phyloP scores from a whole-genome alignment of 495 filamentous ascomycete genomes.

The Aspergillus sclerotiicarbonarius region DNA sequence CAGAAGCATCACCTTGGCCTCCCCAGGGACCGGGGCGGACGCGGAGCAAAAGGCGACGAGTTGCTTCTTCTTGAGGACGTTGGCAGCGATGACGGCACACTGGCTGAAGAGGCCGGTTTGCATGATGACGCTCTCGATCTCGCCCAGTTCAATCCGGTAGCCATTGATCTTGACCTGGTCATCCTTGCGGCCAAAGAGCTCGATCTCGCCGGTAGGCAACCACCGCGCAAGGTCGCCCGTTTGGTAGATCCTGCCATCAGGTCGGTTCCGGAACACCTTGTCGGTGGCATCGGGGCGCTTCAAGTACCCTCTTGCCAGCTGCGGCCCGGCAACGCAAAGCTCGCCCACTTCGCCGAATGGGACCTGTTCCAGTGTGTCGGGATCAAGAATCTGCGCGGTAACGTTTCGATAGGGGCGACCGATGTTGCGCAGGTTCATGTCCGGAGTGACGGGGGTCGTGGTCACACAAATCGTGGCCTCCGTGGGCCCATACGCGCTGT shows the following conservation, averaged over 20 bases:
- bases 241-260: neutral
- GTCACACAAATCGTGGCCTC: neutral
- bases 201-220: neutral
- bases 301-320: neutral
- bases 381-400: neutral
- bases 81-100: neutral
- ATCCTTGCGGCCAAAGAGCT: neutral
- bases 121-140: neutral
- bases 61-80: neutral
- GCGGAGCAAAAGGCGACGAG: neutral
- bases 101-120: neutral
- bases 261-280: neutral
- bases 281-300: neutral
- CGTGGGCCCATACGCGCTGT: neutral
- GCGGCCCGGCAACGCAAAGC: neutral
- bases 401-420: neutral
- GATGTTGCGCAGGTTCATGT: neutral
- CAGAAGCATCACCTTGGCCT: neutral
- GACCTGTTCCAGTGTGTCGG: neutral
- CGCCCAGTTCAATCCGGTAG: slow-evolving; percentile 1
- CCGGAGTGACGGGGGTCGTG: neutral
- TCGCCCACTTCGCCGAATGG: neutral
- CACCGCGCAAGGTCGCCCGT: neutral
- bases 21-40: neutral
- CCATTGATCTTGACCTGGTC: slow-evolving; percentile 1